A percentile compares a stretch with the other conserved stretches of the same genome.
Evolutionary conservation across 192 early-diverging fungal species (phyloP).

Genomic region (Backusella psychrophila): DNA sequence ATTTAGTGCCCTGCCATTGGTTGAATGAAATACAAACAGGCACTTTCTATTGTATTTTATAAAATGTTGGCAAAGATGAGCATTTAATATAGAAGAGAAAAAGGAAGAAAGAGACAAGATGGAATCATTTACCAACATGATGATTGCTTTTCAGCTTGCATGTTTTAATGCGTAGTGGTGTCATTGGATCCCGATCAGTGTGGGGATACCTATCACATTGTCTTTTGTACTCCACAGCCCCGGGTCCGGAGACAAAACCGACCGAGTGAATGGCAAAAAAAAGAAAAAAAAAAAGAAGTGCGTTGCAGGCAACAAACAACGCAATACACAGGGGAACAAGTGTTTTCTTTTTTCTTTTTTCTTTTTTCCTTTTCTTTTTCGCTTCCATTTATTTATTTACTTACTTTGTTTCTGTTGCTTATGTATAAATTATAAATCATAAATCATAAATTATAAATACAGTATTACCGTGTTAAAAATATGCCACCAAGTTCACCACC

Average conservation of each 20-base stretch:
- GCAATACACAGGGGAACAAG: not conserved
- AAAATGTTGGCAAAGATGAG: not conserved
- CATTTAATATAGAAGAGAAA: not conserved
- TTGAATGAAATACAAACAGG: not conserved
- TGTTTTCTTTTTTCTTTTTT: not conserved
- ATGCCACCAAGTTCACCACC: conserved; percentile 28
- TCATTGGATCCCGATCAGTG: not conserved
- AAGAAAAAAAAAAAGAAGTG: not conserved
- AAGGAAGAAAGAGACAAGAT: not conserved
- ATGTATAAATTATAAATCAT: no score
- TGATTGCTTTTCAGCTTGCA: not conserved
- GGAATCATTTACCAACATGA: not conserved
- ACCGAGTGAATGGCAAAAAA: conserved; percentile 3
- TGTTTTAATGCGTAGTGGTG: not conserved
- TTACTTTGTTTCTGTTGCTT: not conserved
- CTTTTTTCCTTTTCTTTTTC: not conserved
- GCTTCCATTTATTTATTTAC: not conserved
- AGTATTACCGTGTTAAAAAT: not conserved
- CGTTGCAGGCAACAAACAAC: not conserved
- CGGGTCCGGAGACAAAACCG: conserved; percentile 17
- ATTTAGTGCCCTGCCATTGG: not conserved
- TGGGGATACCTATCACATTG: conserved; percentile 11
- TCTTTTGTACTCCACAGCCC: conserved; percentile 1
- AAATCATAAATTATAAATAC: no score
- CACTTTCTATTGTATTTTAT: not conserved